Evolutionary conservation across 345 rosid species (phyloP).

Genomic region (Syzygium grande): DNA sequence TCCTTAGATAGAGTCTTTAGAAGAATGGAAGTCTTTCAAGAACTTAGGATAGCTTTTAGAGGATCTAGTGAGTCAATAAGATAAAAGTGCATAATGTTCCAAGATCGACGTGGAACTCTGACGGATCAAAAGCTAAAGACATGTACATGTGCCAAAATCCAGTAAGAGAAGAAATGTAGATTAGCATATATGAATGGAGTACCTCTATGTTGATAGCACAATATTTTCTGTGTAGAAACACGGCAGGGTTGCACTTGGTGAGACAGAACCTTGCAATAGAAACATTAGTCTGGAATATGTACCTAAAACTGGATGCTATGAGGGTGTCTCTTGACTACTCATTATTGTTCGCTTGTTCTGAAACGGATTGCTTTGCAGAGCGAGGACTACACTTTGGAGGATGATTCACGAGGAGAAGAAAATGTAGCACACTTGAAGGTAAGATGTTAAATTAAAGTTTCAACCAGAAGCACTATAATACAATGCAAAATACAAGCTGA

Average conservation of each 20-base stretch:
- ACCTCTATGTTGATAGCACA: background rate
- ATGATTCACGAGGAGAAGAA: background rate
- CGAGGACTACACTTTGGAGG: background rate
- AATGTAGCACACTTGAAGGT: background rate
- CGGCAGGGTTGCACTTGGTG: background rate
- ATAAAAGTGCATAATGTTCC: background rate
- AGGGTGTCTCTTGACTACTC: background rate
- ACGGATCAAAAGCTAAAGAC: background rate
- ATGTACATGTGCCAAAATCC: background rate
- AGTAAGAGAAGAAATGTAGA: background rate
- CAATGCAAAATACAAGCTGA: background rate
- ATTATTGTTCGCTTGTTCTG: background rate
- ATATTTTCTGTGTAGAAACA: background rate
- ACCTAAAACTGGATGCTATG: background rate
- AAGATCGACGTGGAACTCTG: background rate
- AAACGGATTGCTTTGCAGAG: background rate
- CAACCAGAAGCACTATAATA: background rate
- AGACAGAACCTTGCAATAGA: background rate
- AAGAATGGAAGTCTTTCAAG: background rate
- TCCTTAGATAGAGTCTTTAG: background rate
- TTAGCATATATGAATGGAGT: background rate
- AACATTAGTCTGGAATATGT: background rate
- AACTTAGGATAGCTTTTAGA: background rate
- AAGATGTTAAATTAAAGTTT: background rate
- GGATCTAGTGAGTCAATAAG: background rate